Evolutionary conservation across 2,329 filamentous ascomycete species (phyloP).

Genomic region (Penicillium italicum): DNA sequence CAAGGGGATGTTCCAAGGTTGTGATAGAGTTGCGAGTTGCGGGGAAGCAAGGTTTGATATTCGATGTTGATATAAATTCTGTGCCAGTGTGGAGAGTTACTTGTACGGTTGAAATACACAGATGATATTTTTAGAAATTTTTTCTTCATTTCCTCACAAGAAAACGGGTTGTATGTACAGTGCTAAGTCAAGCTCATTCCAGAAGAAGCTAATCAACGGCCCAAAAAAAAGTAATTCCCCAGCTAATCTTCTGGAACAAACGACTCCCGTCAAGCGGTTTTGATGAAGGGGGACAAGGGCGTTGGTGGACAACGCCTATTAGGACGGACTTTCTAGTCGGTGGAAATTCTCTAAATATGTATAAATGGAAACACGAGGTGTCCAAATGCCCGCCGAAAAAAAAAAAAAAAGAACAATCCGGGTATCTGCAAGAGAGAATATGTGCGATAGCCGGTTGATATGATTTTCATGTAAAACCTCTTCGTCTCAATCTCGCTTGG

Average conservation of each 20-base stretch:
- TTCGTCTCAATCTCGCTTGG: not conserved
- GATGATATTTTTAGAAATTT: slow-evolving; percentile 7
- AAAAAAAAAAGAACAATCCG: slow-evolving; percentile 1
- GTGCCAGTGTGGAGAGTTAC: not conserved
- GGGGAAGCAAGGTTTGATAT: not conserved
- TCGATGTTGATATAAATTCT: not conserved
- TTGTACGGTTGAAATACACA: not conserved
- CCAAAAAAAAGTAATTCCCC: slow-evolving; percentile 2
- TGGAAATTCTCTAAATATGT: slow-evolving; percentile 22
- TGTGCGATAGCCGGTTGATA: slow-evolving; percentile 4
- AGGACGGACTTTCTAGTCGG: slow-evolving; percentile 18
- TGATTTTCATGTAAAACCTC: not conserved
- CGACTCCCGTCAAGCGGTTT: slow-evolving; percentile 23
- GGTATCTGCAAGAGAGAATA: slow-evolving; percentile 6
- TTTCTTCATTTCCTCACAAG: slow-evolving; percentile 10
- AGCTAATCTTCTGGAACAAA: slow-evolving; percentile 15
- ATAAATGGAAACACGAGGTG: slow-evolving; percentile 15
- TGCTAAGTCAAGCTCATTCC: slow-evolving; percentile 2
- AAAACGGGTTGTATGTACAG: slow-evolving; percentile 17
- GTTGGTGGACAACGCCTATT: slow-evolving; percentile 14
- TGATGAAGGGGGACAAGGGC: slow-evolving; percentile 14
- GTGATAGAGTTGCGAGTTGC: too few relatives aligned
- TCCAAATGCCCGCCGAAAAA: slow-evolving; percentile 7
- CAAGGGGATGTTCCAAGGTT: not conserved
- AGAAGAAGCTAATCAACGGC: not conserved